Base-by-base conservation (phyloP, 345 rosid species). In the Murraya paniculata region DNA sequence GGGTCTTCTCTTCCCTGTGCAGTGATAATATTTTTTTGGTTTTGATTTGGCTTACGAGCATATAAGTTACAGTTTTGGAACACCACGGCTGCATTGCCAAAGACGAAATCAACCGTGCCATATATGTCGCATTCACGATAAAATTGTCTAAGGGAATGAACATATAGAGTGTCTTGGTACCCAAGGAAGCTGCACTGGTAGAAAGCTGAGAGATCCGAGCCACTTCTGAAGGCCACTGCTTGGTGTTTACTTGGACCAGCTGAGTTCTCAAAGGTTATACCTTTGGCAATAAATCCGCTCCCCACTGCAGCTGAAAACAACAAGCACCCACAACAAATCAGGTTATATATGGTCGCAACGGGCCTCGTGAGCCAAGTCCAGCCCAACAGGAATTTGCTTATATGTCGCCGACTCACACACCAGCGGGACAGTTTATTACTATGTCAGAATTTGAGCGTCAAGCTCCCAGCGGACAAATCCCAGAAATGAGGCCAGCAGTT, bases 201-300 rank as follows among this genome's bases (percentile, higher is more conserved):
- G 73, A 89, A 94, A 18, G 93, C 97, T 0, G 97, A 90, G 80
- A 88, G 80, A 59, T 94, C 94, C 21, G 98, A 82, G 9, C 92
- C 82, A 11, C 92, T 85, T 21, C 97, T 82, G 1, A 94, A 48
- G 45, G 97, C 98, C 58, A 94, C 98, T 1, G 98, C 98, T 68
- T 94, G 98, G 89, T 90, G 95, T 77, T 90, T 94, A 58, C 84
- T 85, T 0, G 93, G 93, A 3, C 97, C 97, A 1, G 98, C 97
- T 16, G 88, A 73, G 82, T 94, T 94, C 82, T 89, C 96, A 58
- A 94, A 83, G 6, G 94, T 88, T 57, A 94, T 86, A 56, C 91
- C 92, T 60, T 84, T 92, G 7, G 98, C 98, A 45, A 94, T 82
- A 92, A 94, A 94, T n/a, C 87, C 86, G 27, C 25, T 71, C 33